Evolutionary conservation across 768 basidiomycete species (phyloP), one percentile per base, ranked within the genome.

Genomic region (Kwoniella bestiolae): DNA sequence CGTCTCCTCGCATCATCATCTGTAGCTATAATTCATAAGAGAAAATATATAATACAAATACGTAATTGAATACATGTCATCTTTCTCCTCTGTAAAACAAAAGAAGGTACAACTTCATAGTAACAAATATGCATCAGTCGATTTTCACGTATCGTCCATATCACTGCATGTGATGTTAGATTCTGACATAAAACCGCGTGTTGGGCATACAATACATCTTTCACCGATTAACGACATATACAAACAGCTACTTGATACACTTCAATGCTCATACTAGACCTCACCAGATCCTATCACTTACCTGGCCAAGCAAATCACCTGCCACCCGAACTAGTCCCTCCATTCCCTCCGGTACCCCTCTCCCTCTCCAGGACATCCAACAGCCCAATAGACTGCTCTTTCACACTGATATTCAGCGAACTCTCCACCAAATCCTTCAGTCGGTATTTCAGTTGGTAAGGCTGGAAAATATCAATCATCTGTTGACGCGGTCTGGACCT

Each of bases 401-500:
- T 32, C 5, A 78, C 74, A 51, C 75, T 72, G 23, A 75, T 34
- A 62, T 59, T 62, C 1, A 50, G 41, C 28, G 47, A 57, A 8
- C 26, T 34, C 28, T 74, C 71, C 5, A 55, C 60, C 21, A 78
- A 38, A 6, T 72, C 72, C 28, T 47, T 50, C 3, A 75, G 38
- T 23, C 74, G 38, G 16, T 67, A 14, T 50, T 63, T 66, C 12
- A 78, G 64, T 46, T 72, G 70, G 60, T 78, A 78, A 3, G 74
- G 76, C 41, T 71, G 65, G 28, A 78, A 71, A 5, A 71, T 56
- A 38, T 73, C 74, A 11, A 78, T 41, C 55, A 78, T 71, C 12
- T 61, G 55, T 52, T 68, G 72, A 53, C 76, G 45, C 4, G 76
- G 76, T 49, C 66, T 62, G 11, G 46, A 21, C 11, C 25, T 25